Percentiles rank a stretch among this genome's conserved stretches.
Conservation (phyloP, 2,329 filamentous ascomycete species). For the Ceratocystis cubensis region DNA sequence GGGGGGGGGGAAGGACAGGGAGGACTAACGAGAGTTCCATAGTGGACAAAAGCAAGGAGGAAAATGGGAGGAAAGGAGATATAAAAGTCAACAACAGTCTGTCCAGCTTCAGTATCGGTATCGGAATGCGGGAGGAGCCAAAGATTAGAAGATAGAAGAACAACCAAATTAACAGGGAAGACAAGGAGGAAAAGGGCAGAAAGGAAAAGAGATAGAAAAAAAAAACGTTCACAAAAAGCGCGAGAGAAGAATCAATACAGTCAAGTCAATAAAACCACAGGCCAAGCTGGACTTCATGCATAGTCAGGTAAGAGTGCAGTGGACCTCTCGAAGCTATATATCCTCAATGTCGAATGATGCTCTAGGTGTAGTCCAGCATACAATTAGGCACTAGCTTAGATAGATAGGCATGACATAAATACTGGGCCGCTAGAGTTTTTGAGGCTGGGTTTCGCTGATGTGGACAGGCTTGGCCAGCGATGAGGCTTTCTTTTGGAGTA, state of each 20-base stretch:
- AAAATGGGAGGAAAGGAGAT: background rate
- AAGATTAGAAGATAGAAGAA: no score
- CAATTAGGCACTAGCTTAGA: background rate
- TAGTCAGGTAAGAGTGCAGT: background rate
- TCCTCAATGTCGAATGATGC: background rate
- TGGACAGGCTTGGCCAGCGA: background rate
- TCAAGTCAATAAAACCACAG: background rate
- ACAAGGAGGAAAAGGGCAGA: background rate
- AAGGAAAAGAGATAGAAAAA: background rate
- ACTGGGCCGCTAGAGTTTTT: background rate
- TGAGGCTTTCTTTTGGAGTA: background rate
- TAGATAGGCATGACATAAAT: background rate
- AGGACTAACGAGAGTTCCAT: slow-evolving; percentile 14
- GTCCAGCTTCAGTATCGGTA: no score
- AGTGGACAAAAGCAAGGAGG: background rate
- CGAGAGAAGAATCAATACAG: background rate
- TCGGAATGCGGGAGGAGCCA: no score
- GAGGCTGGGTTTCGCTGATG: no score
- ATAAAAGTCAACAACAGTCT: background rate
- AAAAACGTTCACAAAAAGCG: background rate
- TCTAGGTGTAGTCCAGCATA: background rate
- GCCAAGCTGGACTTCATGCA: background rate
- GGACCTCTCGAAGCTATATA: background rate
- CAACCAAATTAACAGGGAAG: no score
- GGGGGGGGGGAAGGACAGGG: no score